A percentile compares a stretch with the other conserved stretches of the same genome.
Evolutionary conservation across 164 flowering plant genomes (phyloP).

Genomic region (Buxus sempervirens): DNA sequence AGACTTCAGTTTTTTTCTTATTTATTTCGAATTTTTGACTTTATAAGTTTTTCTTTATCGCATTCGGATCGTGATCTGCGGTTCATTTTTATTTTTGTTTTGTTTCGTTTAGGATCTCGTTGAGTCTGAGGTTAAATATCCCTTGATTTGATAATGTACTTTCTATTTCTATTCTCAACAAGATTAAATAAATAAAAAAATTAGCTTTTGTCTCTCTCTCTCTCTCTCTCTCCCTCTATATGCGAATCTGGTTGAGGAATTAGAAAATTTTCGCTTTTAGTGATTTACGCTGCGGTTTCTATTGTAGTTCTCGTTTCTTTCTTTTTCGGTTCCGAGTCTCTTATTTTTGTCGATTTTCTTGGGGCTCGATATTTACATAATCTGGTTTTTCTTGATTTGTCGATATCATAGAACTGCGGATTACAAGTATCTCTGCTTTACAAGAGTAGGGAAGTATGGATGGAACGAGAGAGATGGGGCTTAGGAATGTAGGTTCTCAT

Average conservation of each 20-base stretch:
- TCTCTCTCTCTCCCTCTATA: background rate
- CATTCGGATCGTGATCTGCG: background rate
- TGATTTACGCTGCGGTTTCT: background rate
- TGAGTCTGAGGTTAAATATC: background rate
- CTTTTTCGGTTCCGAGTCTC: background rate
- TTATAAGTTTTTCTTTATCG: no score
- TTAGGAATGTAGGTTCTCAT: constrained; percentile 21
- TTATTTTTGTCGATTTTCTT: background rate
- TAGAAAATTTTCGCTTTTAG: background rate
- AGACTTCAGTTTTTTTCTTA: background rate
- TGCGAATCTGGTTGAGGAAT: background rate
- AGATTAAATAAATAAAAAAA: no score
- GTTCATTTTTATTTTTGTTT: background rate
- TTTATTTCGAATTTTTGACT: background rate
- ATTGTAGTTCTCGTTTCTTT: background rate
- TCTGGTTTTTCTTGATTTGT: constrained; percentile 8
- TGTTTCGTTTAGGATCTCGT: background rate
- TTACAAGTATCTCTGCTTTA: background rate
- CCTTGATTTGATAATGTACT: background rate
- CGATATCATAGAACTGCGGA: background rate
- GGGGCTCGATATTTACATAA: background rate
- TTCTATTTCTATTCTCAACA: no score
- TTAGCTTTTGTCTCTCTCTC: background rate
- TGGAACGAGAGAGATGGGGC: constrained; percentile 10
- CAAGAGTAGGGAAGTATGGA: constrained; percentile 11